These are phyloP conservation scores for Deinandra increscens DNA, from an alignment of 129 eudicot genomes.

Conservation along the genomic window DNA sequence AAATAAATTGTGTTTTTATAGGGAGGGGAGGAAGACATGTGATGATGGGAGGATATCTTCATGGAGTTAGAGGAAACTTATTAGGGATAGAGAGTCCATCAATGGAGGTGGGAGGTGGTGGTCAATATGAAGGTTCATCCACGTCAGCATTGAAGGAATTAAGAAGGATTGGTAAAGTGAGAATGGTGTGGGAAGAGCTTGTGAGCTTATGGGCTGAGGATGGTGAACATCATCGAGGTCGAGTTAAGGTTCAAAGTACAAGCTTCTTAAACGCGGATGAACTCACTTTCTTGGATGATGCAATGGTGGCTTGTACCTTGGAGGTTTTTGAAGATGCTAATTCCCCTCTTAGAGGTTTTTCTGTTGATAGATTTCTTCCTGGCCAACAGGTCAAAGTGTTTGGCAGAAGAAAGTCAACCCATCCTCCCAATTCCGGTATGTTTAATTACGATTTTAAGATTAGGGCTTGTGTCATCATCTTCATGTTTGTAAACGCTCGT, in stretches of 20 bases:
- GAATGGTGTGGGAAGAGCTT: slow-evolving; percentile 85
- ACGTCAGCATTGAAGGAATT: slow-evolving; percentile 38
- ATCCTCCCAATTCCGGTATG: neutral
- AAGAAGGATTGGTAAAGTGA: slow-evolving; percentile 59
- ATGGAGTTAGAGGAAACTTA: slow-evolving; percentile 41
- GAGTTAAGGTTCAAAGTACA: slow-evolving; percentile 64
- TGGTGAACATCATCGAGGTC: slow-evolving; percentile 71
- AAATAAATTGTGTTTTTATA: neutral
- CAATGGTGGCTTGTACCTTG: slow-evolving; percentile 75
- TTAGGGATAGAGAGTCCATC: slow-evolving; percentile 47
- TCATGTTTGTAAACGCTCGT: too few species aligned
- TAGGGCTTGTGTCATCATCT: too few species aligned
- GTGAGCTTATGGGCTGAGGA: slow-evolving; percentile 86
- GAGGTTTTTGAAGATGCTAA: slow-evolving; percentile 67
- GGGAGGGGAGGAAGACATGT: slow-evolving; percentile 55
- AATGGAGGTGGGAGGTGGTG: slow-evolving; percentile 25
- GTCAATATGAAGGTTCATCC: slow-evolving; percentile 32
- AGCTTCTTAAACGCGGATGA: slow-evolving; percentile 75
- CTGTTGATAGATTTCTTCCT: slow-evolving; percentile 71
- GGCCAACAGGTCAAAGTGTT: slow-evolving; percentile 82
- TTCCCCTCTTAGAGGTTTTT: slow-evolving; percentile 59
- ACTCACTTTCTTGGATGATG: slow-evolving; percentile 65
- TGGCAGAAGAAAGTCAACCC: slow-evolving; percentile 63
- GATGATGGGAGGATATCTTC: slow-evolving; percentile 6
- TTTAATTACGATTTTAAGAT: too few species aligned